Evolutionary conservation across 2,329 filamentous ascomycete species (phyloP), one percentile per base, ranked within the genome.

Genomic region (Aspergillus piperis): DNA sequence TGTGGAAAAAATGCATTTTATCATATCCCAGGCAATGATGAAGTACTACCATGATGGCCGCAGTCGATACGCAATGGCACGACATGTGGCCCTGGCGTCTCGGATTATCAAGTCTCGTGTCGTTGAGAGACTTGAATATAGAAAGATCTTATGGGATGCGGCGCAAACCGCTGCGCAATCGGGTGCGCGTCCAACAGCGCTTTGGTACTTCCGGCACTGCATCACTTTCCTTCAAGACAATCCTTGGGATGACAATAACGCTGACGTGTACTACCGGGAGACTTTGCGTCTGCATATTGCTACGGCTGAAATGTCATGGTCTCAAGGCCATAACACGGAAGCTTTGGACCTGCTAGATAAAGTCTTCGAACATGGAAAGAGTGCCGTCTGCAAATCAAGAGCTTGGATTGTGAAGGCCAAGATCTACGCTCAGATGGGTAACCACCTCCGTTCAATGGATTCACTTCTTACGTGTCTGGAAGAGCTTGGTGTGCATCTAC

Each of bases 221-320:
- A 83, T 96, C 49, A 82, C 83, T 8, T 82, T 98, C n/a, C 81
- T 98, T 13, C 92, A 96, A 71, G 81, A 88, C 6, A 80, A 90
- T 56, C 88, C 90, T 0, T 98, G 94, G 94, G 81, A 85, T 44
- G 87, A 90, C 30, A 82, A 81, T 6, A 75, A 79, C 13, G 82
- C 85, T 5, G 94, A 97, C 71, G 88, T 90, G 0, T 89, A 87
- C 49, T 96, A 96, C 68, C 88, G 92, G 10, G 94, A 98, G 77
- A 96, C 92, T 0, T 82, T 96, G 63, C 87, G 89, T 63, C 81
- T 96, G 2, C 88, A 91, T 72, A 87, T 92, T 4, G 87, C 90
- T 56, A 87, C 91, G 4, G 90, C 92, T 3, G 92, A 96, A 73
- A 92, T 91, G 71, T 89, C 91, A 67, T 86, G 92, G 70, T 92